These are phyloP conservation scores for Hirsutella rhossiliensis DNA, from an alignment of 2,329 filamentous ascomycete species.

Conservation along the genomic window DNA sequence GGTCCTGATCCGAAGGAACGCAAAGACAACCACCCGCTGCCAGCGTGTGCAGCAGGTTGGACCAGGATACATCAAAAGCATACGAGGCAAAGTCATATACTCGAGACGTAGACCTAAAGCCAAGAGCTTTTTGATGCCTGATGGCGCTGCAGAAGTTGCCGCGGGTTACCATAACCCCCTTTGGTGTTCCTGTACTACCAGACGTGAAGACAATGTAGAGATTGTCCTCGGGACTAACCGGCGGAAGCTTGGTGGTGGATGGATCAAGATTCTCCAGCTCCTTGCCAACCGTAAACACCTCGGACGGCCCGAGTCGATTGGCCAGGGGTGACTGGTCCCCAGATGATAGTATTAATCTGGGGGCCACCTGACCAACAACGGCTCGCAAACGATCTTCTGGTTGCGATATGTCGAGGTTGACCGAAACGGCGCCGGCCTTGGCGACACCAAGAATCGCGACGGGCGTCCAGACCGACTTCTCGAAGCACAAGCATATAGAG, in stretches of 20 bases:
- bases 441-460: slow-evolving; percentile 4
- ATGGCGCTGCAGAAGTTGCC: slow-evolving; percentile 1
- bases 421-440: slow-evolving; percentile 4
- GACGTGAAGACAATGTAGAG: slow-evolving; percentile 35
- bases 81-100: slow-evolving; percentile 4
- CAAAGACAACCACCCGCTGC: slow-evolving; percentile 1
- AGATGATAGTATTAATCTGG: background rate
- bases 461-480: slow-evolving; percentile 5
- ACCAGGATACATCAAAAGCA: background rate
- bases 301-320: too few relatives aligned
- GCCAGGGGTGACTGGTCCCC: too few relatives aligned
- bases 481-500: slow-evolving; percentile 4
- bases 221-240: slow-evolving; percentile 1
- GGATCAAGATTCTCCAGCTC: too few relatives aligned
- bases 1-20: background rate
- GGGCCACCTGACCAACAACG: slow-evolving; percentile 7
- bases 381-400: slow-evolving; percentile 7
- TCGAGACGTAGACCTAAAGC: slow-evolving; percentile 2
- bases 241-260: slow-evolving; percentile 6
- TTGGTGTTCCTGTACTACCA: too few relatives aligned
- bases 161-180: slow-evolving; percentile 1
- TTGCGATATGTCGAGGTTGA: slow-evolving; percentile 6
- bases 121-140: slow-evolving; percentile 1
- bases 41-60: background rate
- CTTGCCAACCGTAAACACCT: too few relatives aligned